Percentiles rank a stretch among this genome's conserved stretches.
Conservation (phyloP, 768 basidiomycete genomes). For the Boletus pseudopeckii region DNA sequence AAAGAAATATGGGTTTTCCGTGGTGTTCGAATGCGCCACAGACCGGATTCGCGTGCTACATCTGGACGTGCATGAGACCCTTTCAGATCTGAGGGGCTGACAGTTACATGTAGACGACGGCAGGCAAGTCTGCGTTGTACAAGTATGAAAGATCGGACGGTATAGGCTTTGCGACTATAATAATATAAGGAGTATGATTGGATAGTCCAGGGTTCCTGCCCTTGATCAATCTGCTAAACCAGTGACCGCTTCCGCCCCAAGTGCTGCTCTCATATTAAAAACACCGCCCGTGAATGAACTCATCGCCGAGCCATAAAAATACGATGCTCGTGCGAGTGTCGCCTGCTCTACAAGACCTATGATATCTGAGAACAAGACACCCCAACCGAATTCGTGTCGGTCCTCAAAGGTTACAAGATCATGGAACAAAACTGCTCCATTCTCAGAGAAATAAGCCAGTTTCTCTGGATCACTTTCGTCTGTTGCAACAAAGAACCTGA, state of each 20-base stretch:
- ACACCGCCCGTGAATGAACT: slow-evolving; percentile 40
- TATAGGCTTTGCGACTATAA: neutral
- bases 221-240: slow-evolving; percentile 33
- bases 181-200: neutral
- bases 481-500: slow-evolving; percentile 32
- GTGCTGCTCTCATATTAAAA: slow-evolving; percentile 35
- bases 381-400: slow-evolving; percentile 38
- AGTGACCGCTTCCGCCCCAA: slow-evolving; percentile 33
- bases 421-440: slow-evolving; percentile 36
- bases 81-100: neutral
- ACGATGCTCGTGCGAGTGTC: slow-evolving; percentile 33
- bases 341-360: slow-evolving; percentile 40
- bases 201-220: neutral
- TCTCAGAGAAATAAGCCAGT: slow-evolving; percentile 27
- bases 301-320: slow-evolving; percentile 38
- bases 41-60: slow-evolving; percentile 27
- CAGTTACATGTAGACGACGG: neutral
- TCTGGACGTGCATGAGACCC: slow-evolving; percentile 19
- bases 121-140: slow-evolving; percentile 12
- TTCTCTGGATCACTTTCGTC: slow-evolving; percentile 37
- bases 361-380: slow-evolving; percentile 38
- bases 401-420: slow-evolving; percentile 42
- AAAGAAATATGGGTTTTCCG: slow-evolving; percentile 69
- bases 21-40: slow-evolving; percentile 32
- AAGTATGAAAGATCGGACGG: slow-evolving; percentile 1